Percentiles rank a stretch among this genome's conserved stretches.
phyloP scores from a whole-genome alignment of 2,329 filamentous ascomycete species.

The Albophoma yamanashiensis region DNA sequence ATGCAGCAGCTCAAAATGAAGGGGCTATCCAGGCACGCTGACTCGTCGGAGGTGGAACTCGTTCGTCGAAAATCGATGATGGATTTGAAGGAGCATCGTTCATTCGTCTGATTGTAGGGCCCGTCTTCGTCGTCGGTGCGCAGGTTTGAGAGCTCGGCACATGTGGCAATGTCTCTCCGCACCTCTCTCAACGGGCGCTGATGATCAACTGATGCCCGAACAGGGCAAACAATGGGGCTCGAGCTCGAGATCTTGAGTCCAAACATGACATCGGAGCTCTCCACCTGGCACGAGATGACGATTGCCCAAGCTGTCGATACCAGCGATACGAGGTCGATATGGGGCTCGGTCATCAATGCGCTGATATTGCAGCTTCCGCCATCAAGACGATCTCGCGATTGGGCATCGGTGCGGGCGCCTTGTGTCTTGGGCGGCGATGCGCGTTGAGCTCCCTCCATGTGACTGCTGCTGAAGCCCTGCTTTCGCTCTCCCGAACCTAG shows the following conservation, averaged over 20 bases:
- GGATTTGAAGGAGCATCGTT: background rate
- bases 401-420: background rate
- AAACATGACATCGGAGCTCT: background rate
- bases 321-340: background rate
- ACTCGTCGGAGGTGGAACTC: background rate
- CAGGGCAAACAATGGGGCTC: background rate
- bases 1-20: background rate
- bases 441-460: too few relatives aligned
- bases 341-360: background rate
- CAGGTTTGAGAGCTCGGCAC: background rate
- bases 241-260: background rate
- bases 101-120: background rate
- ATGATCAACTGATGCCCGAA: background rate
- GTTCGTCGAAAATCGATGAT: background rate
- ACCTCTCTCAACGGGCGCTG: background rate
- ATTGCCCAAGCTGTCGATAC: background rate
- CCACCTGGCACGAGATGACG: background rate
- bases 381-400: background rate
- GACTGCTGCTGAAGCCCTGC: background rate
- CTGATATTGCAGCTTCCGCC: background rate
- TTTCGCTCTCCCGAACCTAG: background rate
- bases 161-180: background rate
- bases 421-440: background rate
- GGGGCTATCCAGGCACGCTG: background rate
- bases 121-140: background rate